phyloP scores from a whole-genome alignment of 345 rosid species.

The Salix brachista region DNA sequence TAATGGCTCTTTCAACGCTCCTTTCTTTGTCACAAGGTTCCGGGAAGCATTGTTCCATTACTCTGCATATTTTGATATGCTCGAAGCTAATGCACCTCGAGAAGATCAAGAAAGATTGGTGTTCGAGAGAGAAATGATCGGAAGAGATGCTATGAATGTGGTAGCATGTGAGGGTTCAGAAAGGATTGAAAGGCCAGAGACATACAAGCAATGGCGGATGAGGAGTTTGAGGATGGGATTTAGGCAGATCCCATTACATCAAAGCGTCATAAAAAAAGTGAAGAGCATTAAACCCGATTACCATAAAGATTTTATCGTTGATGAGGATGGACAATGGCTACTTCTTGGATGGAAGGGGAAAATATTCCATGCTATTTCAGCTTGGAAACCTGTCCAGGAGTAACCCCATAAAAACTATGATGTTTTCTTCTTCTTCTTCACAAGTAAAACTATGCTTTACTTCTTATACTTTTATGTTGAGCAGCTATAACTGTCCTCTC shows the following conservation, averaged over 20 bases:
- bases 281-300: conserved; percentile 38
- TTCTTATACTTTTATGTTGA: background rate
- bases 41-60: conserved; percentile 64
- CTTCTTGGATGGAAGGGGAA: conserved; percentile 92
- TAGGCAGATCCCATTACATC: conserved; percentile 46
- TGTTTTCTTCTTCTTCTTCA: background rate
- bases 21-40: conserved; percentile 64
- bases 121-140: conserved; percentile 55
- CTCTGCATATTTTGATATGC: conserved; percentile 68
- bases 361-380: conserved; percentile 54
- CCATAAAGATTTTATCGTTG: conserved; percentile 59
- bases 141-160: conserved; percentile 56
- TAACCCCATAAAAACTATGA: background rate
- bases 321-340: conserved; percentile 68
- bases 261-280: conserved; percentile 43
- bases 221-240: conserved; percentile 46
- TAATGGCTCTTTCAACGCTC: conserved; percentile 64
- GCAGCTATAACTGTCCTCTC: background rate
- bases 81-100: conserved; percentile 37
- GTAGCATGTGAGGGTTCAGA: conserved; percentile 69
- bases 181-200: conserved; percentile 69
- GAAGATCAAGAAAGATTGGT: conserved; percentile 53
- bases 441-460: background rate
- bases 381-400: conserved; percentile 57
- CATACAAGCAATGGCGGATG: conserved; percentile 71